A percentile compares a stretch with the other conserved stretches of the same genome.
These are phyloP conservation scores for Neofusicoccum cordaticola DNA, from an alignment of 2,329 filamentous ascomycete species.

Conservation along the genomic window DNA sequence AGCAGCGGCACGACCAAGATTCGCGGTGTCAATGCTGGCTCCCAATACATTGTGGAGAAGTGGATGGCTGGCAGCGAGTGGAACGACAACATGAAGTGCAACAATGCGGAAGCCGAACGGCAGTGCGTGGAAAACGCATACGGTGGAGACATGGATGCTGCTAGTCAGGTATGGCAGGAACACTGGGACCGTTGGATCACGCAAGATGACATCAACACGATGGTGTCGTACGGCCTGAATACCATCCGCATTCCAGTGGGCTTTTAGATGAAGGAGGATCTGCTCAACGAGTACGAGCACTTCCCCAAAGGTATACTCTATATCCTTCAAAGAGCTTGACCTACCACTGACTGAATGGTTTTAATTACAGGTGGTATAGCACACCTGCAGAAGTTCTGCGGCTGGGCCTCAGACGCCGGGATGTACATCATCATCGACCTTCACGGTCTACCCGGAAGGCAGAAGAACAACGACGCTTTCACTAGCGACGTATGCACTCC, in stretches of 20 bases:
- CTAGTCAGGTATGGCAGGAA: conserved; percentile 47
- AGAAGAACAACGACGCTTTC: conserved; percentile 44
- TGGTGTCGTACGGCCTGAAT: conserved; percentile 51
- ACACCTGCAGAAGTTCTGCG: conserved; percentile 48
- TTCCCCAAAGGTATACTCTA: conserved; percentile 41
- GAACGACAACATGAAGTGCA: conserved; percentile 47
- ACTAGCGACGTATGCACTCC: conserved; percentile 40
- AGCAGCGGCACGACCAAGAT: conserved; percentile 27
- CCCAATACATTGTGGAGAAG: conserved; percentile 53
- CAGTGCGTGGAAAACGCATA: conserved; percentile 45
- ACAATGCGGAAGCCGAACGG: conserved; percentile 47
- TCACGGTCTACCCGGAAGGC: conserved; percentile 52
- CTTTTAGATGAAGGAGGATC: conserved; percentile 54
- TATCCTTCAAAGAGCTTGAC: neutral
- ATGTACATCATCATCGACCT: conserved; percentile 51
- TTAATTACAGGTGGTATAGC: conserved; percentile 38
- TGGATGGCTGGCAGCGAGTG: conserved; percentile 53
- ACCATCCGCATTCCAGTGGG: conserved; percentile 55
- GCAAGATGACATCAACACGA: conserved; percentile 48
- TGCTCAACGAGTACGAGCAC: conserved; percentile 49
- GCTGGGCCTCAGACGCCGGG: conserved; percentile 48
- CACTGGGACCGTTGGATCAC: conserved; percentile 55
- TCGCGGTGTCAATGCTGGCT: conserved; percentile 55
- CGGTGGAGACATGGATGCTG: conserved; percentile 29
- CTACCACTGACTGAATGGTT: neutral